Conservation (phyloP, 2,329 filamentous ascomycete genomes). For the Clonostachys sp. region DNA sequence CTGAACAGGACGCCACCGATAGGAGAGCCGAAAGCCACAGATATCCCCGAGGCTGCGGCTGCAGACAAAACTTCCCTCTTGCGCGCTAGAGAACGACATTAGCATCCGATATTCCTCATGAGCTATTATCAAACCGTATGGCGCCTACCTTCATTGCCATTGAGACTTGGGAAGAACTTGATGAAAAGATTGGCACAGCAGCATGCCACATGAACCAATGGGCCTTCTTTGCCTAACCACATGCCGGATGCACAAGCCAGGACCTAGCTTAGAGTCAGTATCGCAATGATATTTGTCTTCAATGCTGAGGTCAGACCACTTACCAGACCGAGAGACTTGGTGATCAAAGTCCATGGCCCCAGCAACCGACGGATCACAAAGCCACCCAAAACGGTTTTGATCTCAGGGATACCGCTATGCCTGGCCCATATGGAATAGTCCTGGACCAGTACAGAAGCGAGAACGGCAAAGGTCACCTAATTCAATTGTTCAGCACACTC, state of each 20-base stretch:
- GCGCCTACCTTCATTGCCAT: conserved; percentile 73
- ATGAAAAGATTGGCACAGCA: conserved; percentile 94
- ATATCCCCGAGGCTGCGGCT: conserved; percentile 87
- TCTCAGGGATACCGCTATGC: conserved; percentile 95
- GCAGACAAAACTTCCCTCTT: conserved; percentile 92
- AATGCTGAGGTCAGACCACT: conserved; percentile 13
- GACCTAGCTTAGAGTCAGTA: conserved; percentile 49
- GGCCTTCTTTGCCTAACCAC: conserved; percentile 96
- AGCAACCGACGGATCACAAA: conserved; percentile 89
- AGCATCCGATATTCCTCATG: background rate
- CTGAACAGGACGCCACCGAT: conserved; percentile 95
- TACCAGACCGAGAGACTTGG: conserved; percentile 86
- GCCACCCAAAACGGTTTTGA: conserved; percentile 92
- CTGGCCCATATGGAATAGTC: conserved; percentile 84
- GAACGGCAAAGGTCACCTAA: too few relatives aligned
- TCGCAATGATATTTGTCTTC: conserved; percentile 4
- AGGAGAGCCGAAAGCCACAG: conserved; percentile 88
- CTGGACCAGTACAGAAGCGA: conserved; percentile 73
- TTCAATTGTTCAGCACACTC: too few relatives aligned
- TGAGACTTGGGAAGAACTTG: conserved; percentile 77
- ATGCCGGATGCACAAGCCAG: conserved; percentile 89
- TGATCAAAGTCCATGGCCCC: conserved; percentile 80
- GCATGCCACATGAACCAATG: conserved; percentile 91
- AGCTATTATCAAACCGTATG: too few relatives aligned
- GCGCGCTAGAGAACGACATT: conserved; percentile 51